A percentile compares a stretch with the other conserved stretches of the same genome.
Evolutionary conservation across 768 basidiomycete species (phyloP).

Genomic region (Lentinula raphanica): DNA sequence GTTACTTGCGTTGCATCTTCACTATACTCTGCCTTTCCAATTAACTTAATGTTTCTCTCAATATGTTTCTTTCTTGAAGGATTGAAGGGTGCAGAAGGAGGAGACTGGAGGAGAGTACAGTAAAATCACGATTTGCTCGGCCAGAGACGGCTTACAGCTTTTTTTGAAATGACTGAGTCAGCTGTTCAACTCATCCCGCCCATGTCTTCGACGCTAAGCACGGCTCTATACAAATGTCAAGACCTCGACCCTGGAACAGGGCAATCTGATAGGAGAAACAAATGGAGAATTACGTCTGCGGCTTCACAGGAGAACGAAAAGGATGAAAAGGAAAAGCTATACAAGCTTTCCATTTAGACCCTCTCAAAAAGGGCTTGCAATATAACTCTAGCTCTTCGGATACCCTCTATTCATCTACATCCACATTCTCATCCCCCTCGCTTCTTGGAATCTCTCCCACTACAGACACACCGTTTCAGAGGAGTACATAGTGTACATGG

Average conservation of each 20-base stretch:
- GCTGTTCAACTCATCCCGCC: not conserved
- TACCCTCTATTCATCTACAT: not conserved
- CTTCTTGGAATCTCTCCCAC: not conserved
- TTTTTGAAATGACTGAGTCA: not conserved
- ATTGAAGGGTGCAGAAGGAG: too few species aligned
- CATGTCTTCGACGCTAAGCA: not conserved
- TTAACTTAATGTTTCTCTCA: conserved; percentile 4
- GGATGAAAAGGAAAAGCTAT: not conserved
- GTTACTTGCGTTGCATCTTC: not conserved
- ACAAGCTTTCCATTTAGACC: not conserved
- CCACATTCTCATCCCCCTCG: not conserved
- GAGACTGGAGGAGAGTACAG: too few species aligned
- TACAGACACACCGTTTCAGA: not conserved
- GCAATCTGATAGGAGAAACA: not conserved
- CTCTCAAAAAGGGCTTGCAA: not conserved
- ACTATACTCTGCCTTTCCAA: not conserved
- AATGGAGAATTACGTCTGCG: not conserved
- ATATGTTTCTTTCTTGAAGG: too few species aligned
- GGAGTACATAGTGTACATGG: not conserved
- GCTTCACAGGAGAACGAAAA: not conserved
- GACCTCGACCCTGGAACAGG: not conserved
- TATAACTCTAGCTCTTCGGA: not conserved
- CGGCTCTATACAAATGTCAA: not conserved
- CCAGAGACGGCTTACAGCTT: too few species aligned
- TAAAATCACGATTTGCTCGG: too few species aligned